phyloP scores from a whole-genome alignment of 257 asterid species.

The Forsythia viridissima region DNA sequence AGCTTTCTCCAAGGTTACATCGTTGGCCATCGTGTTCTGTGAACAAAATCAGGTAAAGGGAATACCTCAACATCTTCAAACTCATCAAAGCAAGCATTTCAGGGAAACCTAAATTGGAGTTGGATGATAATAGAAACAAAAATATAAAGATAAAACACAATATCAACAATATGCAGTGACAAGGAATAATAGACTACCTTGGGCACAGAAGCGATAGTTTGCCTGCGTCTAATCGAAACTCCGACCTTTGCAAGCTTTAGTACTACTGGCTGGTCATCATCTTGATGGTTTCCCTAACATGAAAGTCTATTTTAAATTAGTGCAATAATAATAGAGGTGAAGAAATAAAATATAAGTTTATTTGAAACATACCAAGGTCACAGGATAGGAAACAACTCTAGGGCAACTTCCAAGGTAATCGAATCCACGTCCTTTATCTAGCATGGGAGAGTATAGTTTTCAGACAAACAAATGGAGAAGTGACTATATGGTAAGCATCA shows the following conservation, averaged over 20 bases:
- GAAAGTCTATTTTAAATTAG: slow-evolving; percentile 20
- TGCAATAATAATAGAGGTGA: slow-evolving; percentile 7
- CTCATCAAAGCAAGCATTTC: not conserved
- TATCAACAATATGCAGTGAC: not conserved
- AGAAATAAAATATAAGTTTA: not conserved
- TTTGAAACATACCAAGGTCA: slow-evolving; percentile 59
- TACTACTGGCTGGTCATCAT: slow-evolving; percentile 57
- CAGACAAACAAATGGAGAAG: slow-evolving; percentile 22
- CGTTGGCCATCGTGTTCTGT: slow-evolving; percentile 59
- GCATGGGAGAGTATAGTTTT: slow-evolving; percentile 15
- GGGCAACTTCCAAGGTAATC: slow-evolving; percentile 76
- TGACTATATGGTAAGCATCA: slow-evolving; percentile 3
- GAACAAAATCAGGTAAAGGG: not conserved
- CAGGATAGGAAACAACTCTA: slow-evolving; percentile 84
- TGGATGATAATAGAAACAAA: not conserved
- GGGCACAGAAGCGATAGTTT: slow-evolving; percentile 67
- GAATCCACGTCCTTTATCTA: slow-evolving; percentile 66
- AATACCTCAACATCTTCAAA: not conserved
- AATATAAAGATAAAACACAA: not conserved
- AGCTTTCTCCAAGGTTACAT: slow-evolving; percentile 67
- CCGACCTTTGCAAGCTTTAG: slow-evolving; percentile 61
- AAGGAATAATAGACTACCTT: slow-evolving; percentile 49
- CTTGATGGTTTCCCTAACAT: slow-evolving; percentile 82
- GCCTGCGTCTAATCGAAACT: slow-evolving; percentile 62
- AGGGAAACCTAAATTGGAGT: slow-evolving; percentile 5